A percentile compares a stretch with the other conserved stretches of the same genome.
Evolutionary conservation across 257 asterid genomes (phyloP).

Genomic region (Solanum pimpinellifolium): DNA sequence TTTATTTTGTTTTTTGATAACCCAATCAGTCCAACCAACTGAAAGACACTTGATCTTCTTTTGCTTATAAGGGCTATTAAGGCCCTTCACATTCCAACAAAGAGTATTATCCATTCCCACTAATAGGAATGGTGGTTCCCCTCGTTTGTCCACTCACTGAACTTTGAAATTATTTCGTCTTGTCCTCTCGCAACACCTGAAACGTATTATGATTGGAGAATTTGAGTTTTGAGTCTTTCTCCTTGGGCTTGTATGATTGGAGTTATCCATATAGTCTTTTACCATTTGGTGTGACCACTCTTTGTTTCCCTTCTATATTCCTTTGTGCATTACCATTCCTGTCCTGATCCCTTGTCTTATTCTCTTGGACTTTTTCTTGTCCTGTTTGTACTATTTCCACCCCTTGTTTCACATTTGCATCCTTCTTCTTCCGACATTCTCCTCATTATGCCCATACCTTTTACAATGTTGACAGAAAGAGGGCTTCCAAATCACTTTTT

Average conservation of each 20-base stretch:
- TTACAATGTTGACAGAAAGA: not conserved
- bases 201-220: not conserved
- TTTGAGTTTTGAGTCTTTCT: too few relatives aligned
- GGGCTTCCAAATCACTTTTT: not conserved
- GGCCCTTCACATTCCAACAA: not conserved
- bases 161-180: not conserved
- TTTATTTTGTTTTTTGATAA: not conserved
- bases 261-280: too few relatives aligned
- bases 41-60: not conserved
- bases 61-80: not conserved
- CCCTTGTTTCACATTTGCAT: too few relatives aligned
- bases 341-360: too few relatives aligned
- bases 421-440: not conserved
- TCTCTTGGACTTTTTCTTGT: too few relatives aligned
- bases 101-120: not conserved
- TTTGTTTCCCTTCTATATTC: too few relatives aligned
- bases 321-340: too few relatives aligned
- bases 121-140: not conserved
- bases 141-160: not conserved
- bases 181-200: not conserved
- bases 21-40: not conserved
- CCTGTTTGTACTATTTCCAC: not conserved
- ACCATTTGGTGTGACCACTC: too few relatives aligned
- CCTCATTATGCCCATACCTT: not conserved
- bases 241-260: too few relatives aligned